phyloP scores from a whole-genome alignment of 2,329 filamentous ascomycete species.

The Hypoxylon sp. region DNA sequence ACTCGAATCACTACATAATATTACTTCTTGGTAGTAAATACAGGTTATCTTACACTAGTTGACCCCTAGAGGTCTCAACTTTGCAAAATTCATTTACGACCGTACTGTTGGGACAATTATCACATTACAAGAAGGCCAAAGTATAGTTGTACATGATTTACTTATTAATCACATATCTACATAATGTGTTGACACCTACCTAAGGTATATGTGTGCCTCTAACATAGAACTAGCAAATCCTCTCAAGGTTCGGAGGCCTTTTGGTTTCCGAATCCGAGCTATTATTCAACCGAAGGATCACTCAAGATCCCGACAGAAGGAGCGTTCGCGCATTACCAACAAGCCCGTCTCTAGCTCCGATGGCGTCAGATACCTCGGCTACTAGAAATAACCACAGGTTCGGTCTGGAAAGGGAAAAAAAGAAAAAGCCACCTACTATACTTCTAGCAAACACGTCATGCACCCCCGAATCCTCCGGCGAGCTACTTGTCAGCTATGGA shows the following conservation, averaged over 20 bases:
- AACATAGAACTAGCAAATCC: background rate
- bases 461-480: background rate
- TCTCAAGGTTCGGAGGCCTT: background rate
- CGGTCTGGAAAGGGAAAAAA: background rate
- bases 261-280: background rate
- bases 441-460: background rate
- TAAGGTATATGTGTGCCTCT: too few relatives aligned
- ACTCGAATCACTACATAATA: background rate
- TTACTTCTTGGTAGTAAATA: background rate
- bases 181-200: too few relatives aligned
- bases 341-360: background rate
- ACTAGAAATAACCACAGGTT: slow-evolving; percentile 1
- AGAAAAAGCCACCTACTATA: background rate
- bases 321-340: background rate
- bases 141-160: too few relatives aligned
- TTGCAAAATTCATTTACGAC: too few relatives aligned
- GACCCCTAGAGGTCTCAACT: too few relatives aligned
- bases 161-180: too few relatives aligned
- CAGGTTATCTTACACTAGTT: background rate
- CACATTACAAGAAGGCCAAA: too few relatives aligned
- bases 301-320: background rate
- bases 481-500: background rate
- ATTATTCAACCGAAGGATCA: background rate
- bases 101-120: too few relatives aligned
- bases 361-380: slow-evolving; percentile 3